phyloP scores from a whole-genome alignment of 352 stramenopile species.

The Pythium chondricola region DNA sequence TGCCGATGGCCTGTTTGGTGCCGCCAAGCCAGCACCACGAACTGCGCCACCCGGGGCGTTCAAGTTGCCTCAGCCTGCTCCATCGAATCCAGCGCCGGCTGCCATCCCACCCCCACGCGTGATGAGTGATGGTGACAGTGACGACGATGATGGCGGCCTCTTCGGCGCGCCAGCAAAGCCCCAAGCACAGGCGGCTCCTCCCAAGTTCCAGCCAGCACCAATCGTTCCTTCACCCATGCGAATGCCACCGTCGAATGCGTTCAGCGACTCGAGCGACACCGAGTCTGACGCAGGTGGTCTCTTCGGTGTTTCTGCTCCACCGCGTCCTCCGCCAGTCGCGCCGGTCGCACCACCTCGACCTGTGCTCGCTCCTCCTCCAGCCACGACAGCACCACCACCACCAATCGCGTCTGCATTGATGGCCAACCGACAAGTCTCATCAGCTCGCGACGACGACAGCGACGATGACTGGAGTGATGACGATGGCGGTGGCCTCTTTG shows the following conservation, averaged over 20 bases:
- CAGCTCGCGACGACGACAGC: conserved; percentile 34
- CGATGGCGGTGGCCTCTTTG: conserved; percentile 43
- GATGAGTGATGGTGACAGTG: conserved; percentile 20
- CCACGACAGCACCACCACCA: conserved; percentile 15
- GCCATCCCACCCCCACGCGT: conserved; percentile 1
- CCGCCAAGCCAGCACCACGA: background rate
- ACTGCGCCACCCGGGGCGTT: background rate
- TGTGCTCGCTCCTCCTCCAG: conserved; percentile 1
- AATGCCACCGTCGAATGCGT: conserved; percentile 20
- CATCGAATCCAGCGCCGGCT: background rate
- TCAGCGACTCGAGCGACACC: conserved; percentile 50
- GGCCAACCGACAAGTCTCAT: conserved; percentile 30
- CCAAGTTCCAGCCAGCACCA: conserved; percentile 1
- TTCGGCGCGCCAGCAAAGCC: conserved; percentile 23
- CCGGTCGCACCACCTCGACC: background rate
- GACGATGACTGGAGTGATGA: conserved; percentile 62
- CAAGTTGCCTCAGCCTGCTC: background rate
- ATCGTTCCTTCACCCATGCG: conserved; percentile 5
- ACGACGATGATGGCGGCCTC: conserved; percentile 31
- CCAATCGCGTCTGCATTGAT: conserved; percentile 32
- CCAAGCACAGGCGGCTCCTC: conserved; percentile 13
- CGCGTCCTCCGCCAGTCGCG: background rate
- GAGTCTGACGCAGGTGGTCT: conserved; percentile 52
- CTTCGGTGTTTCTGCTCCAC: conserved; percentile 38
- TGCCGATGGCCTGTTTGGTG: conserved; percentile 23